Percentiles rank a stretch among this genome's conserved stretches.
phyloP scores from a whole-genome alignment of 805 yeast species.

The Metschnikowia sp. region DNA sequence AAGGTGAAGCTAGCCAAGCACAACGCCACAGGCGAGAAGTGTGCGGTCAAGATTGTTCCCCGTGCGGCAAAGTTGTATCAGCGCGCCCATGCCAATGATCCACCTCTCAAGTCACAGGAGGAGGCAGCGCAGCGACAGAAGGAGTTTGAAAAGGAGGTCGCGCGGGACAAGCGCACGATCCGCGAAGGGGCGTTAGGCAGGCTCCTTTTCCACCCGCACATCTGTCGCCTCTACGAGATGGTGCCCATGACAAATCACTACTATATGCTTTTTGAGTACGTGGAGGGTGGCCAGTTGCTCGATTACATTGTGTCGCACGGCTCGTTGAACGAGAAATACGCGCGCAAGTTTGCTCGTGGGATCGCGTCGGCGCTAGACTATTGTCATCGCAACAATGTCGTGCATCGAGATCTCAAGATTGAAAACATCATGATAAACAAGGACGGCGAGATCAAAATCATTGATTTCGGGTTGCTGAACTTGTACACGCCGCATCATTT shows the following conservation, averaged over 20 bases:
- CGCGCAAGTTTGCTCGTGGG: slow-evolving; percentile 91
- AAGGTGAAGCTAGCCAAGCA: slow-evolving; percentile 93
- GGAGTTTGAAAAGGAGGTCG: slow-evolving; percentile 76
- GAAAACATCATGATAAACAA: slow-evolving; percentile 94
- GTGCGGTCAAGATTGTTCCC: slow-evolving; percentile 92
- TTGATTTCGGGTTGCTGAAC: slow-evolving; percentile 94
- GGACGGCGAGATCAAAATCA: slow-evolving; percentile 90
- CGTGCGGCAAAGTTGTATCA: slow-evolving; percentile 78
- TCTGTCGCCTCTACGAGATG: slow-evolving; percentile 88
- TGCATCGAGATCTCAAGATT: slow-evolving; percentile 93
- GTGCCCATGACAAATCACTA: slow-evolving; percentile 95
- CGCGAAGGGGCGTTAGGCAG: slow-evolving; percentile 95
- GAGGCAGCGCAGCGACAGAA: slow-evolving; percentile 61
- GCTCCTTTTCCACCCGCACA: slow-evolving; percentile 84
- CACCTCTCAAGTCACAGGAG: slow-evolving; percentile 58
- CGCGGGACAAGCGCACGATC: slow-evolving; percentile 86
- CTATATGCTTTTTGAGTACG: slow-evolving; percentile 95
- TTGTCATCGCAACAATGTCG: slow-evolving; percentile 90
- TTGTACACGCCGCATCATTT: slow-evolving; percentile 67
- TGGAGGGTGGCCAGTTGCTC: slow-evolving; percentile 95
- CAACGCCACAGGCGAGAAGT: slow-evolving; percentile 72
- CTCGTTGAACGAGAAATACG: slow-evolving; percentile 86
- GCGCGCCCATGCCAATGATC: slow-evolving; percentile 65
- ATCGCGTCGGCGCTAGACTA: slow-evolving; percentile 92
- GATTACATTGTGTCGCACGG: slow-evolving; percentile 98